A percentile compares a stretch with the other conserved stretches of the same genome.
Evolutionary conservation across 495 filamentous ascomycete species (phyloP).

Genomic region (Chaetomium fimeti): DNA sequence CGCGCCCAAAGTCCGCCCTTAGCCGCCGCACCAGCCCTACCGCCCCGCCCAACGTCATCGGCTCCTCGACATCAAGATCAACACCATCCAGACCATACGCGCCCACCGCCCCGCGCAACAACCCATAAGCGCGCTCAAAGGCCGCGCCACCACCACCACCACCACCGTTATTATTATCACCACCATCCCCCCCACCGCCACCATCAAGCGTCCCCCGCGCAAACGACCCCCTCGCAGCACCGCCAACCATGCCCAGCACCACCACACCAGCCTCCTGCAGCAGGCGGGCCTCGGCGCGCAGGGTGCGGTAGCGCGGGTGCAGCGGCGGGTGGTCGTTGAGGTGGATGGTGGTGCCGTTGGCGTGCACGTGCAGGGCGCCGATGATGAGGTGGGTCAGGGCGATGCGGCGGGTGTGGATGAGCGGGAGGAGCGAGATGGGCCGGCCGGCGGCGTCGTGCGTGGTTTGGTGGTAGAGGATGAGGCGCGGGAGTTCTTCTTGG

Average conservation of each 20-base stretch:
- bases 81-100: slow-evolving; percentile 63
- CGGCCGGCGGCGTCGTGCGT: slow-evolving; percentile 51
- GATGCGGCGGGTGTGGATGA: slow-evolving; percentile 56
- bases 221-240: slow-evolving; percentile 71
- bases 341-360: slow-evolving; percentile 55
- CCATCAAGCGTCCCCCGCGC: slow-evolving; percentile 52
- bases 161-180: too few relatives aligned
- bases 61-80: slow-evolving; percentile 82
- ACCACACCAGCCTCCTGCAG: slow-evolving; percentile 63
- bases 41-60: slow-evolving; percentile 67
- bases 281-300: slow-evolving; percentile 66
- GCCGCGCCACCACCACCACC: slow-evolving; percentile 24
- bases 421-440: slow-evolving; percentile 70
- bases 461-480: slow-evolving; percentile 74
- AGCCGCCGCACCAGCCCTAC: slow-evolving; percentile 69
- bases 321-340: slow-evolving; percentile 69
- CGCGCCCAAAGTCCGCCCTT: slow-evolving; percentile 65
- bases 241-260: slow-evolving; percentile 80
- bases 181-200: not conserved
- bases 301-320: slow-evolving; percentile 50
- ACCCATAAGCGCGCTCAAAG: slow-evolving; percentile 68
- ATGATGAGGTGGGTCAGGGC: slow-evolving; percentile 69
- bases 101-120: slow-evolving; percentile 59
- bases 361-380: slow-evolving; percentile 72
- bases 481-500: slow-evolving; percentile 37